Evolutionary conservation across 768 basidiomycete genomes (phyloP), one percentile per base, ranked within the genome.

Genomic region (Tricholoma matsutake): DNA sequence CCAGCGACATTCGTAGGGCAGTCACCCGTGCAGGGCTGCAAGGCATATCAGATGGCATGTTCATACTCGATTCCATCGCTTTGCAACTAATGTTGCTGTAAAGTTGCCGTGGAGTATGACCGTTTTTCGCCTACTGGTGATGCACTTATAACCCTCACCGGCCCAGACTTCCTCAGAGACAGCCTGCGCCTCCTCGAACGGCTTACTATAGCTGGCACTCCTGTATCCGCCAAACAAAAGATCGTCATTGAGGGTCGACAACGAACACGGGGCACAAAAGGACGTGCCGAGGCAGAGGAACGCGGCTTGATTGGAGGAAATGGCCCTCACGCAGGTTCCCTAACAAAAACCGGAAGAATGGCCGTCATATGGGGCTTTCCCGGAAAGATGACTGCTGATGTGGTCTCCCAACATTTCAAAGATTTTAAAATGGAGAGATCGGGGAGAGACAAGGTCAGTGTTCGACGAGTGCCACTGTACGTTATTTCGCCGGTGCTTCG

Each of bases 281-380:
- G 74, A 14, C 68, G 73, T 29, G 62, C 72, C 39, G 65, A 73
- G 14, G 73, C 71, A 14, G 67, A 61, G 14, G 57, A 57, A 18
- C 61, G 73, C 32, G 73, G 69, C 1, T 45, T 68, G 1, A 41
- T 72, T 20, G 57, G 56, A 37, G 79, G 80, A 4, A 76, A 76
- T 58, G 87, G 86, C 9, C 79, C 82, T 8, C 78, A 77, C 37
- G 89, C 81, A n/a, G 77, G 82, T 14, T 16, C n/a, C 11, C 70
- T 85, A 53, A 63, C 71, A 9, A 78, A 82, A 47, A 71, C 73
- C 35, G 85, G 83, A 9, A 83, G 71, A 62, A 78, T 77, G 56
- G 89, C 91, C 22, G 78, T 85, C 6, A 65, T 90, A 1, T 81
- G 76, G 69, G 91, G 90, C 2, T 67, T 91, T 39, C 87, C 89